Base-by-base conservation (phyloP, 129 eudicot genomes). In the Erigeron canadensis region DNA sequence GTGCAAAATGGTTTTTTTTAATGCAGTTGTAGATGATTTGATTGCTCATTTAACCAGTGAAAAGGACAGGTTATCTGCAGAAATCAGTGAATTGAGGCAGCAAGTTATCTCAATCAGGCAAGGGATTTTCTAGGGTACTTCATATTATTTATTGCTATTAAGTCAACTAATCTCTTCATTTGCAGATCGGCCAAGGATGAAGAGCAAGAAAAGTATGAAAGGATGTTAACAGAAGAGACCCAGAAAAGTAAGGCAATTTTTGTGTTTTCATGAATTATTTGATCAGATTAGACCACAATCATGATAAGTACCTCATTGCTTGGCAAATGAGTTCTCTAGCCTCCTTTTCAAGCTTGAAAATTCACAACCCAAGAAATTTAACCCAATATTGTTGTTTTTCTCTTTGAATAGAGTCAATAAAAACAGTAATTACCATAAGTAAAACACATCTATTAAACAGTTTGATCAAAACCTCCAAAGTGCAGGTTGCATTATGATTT, bases 1-100 rank as follows among this genome's bases (percentile, higher is more conserved):
- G n/a, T 10, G 10, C 43, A 73, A 22, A n/a, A 13, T 78, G 68
- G 64, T 34, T n/a, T n/a, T 77, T 55, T 40, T n/a, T 84, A 41
- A 54, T 84, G 83, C 89, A 87, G 96, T 87, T 75, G 92, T 95
- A 17, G 98, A 94, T 59, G 89, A 77, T 50, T 66, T 88, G 78
- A 82, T 89, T 71, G 81, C 69, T 22, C 75, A 85, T 71, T 77
- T 89, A 73, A 84, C 63, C 79, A 77, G 72, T 63, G 97, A 87
- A 71, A 86, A 80, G 74, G 85, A 83, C 15, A 78, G 23, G 71
- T 84, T 93, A 64, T 22, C 38, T 42, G 81, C 80, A 34, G 82
- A 89, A 78, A 75, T 79, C 66, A 71, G 57, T 72, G 93, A 94
- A 23, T 73, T 94, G 77, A 76, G 84, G 77, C 76, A 75, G 65